Conservation (phyloP, 2,329 filamentous ascomycete genomes). For the Blastomyces silverae region DNA sequence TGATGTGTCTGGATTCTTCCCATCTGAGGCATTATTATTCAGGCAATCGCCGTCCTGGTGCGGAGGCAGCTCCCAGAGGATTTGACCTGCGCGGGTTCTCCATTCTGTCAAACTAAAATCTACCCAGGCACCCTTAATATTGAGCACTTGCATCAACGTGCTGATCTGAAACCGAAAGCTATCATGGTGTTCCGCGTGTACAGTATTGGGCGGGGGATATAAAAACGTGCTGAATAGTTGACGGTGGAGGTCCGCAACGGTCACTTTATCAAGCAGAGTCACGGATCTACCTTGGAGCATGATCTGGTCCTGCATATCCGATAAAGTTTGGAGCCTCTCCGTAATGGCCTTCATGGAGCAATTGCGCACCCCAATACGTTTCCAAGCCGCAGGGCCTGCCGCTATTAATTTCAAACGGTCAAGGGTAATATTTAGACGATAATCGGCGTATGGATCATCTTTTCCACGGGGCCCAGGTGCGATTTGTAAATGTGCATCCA, state of each 20-base stretch:
- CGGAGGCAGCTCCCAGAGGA: conserved; percentile 39
- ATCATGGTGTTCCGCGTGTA: conserved; percentile 26
- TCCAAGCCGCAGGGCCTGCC: conserved; percentile 38
- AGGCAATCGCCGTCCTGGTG: conserved; percentile 34
- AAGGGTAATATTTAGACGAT: conserved; percentile 31
- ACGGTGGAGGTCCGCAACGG: conserved; percentile 30
- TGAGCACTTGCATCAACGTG: conserved; percentile 40
- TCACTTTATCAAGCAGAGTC: conserved; percentile 35
- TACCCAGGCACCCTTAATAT: conserved; percentile 41
- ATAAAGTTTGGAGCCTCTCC: conserved; percentile 32
- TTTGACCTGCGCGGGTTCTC: conserved; percentile 42
- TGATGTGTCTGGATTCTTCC: conserved; percentile 26
- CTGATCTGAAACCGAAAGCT: conserved; percentile 44
- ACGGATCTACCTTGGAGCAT: conserved; percentile 27
- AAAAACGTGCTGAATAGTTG: conserved; percentile 36
- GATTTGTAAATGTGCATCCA: conserved; percentile 27
- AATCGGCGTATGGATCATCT: conserved; percentile 33
- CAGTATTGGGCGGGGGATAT: conserved; percentile 31
- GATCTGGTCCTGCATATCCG: conserved; percentile 32
- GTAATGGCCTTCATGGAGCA: conserved; percentile 31
- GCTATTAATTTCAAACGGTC: conserved; percentile 35
- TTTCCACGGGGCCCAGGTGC: not conserved
- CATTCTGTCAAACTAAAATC: conserved; percentile 44
- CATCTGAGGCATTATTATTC: conserved; percentile 20
- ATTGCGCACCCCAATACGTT: conserved; percentile 38